Percentiles rank a stretch among this genome's conserved stretches.
Evolutionary conservation across 2,329 filamentous ascomycete genomes (phyloP).

Genomic region (Cordyceps tenuipes): DNA sequence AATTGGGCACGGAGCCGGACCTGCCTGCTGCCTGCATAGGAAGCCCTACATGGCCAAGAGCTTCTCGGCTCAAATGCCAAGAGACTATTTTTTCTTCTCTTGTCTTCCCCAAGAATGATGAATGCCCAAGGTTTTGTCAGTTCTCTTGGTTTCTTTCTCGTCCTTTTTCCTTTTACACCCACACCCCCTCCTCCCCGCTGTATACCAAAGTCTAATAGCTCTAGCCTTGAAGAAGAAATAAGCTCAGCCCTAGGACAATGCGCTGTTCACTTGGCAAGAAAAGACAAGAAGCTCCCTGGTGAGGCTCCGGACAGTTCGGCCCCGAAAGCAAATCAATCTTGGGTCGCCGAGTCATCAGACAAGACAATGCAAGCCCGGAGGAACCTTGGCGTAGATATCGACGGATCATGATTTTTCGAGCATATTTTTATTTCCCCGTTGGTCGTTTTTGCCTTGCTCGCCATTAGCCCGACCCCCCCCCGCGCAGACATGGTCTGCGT

Average conservation of each 20-base stretch:
- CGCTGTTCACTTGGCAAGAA: neutral
- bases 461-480: too few species aligned
- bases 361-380: neutral
- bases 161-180: too few species aligned
- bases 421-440: neutral
- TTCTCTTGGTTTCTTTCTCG: too few species aligned
- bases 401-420: neutral
- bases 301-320: too few species aligned
- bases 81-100: neutral
- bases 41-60: too few species aligned
- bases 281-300: neutral
- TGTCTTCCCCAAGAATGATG: neutral
- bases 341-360: neutral
- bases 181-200: too few species aligned
- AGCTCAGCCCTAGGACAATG: slow-evolving; percentile 9
- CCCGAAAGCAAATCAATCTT: too few species aligned
- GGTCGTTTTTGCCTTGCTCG: neutral
- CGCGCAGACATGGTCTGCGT: too few species aligned
- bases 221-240: neutral
- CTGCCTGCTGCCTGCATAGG: too few species aligned
- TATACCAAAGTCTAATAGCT: too few species aligned
- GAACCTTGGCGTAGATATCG: neutral
- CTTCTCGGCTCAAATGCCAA: too few species aligned
- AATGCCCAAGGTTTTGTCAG: neutral
- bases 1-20: too few species aligned